Evolutionary conservation across 805 yeast genomes (phyloP).

Genomic region (Candida ficus): DNA sequence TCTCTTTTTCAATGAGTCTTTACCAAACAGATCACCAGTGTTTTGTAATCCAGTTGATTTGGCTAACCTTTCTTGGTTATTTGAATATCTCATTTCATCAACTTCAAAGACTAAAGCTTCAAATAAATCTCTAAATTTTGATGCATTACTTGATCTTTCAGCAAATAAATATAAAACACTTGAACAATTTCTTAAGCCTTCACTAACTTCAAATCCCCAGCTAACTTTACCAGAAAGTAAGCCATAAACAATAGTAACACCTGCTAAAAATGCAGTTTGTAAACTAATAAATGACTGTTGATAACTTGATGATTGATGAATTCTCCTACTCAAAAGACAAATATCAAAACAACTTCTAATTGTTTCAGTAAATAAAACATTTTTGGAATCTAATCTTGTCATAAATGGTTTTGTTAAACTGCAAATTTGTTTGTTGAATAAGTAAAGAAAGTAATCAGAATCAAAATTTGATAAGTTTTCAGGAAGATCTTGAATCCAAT

Average conservation of each 20-base stretch:
- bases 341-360: slow-evolving; percentile 4
- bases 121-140: slow-evolving; percentile 2
- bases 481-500: neutral
- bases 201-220: slow-evolving; percentile 5
- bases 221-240: neutral
- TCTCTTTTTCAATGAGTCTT: neutral
- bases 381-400: slow-evolving; percentile 1
- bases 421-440: slow-evolving; percentile 5
- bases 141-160: slow-evolving; percentile 1
- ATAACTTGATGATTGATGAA: slow-evolving; percentile 2
- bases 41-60: neutral
- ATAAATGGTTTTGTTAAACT: slow-evolving; percentile 2
- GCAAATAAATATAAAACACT: slow-evolving; percentile 3
- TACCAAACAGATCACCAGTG: neutral
- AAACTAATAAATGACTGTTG: slow-evolving; percentile 3
- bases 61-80: neutral
- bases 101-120: slow-evolving; percentile 4
- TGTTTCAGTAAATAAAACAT: slow-evolving; percentile 1
- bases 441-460: slow-evolving; percentile 1
- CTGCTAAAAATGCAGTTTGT: slow-evolving; percentile 3
- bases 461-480: slow-evolving; percentile 2
- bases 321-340: slow-evolving; percentile 3
- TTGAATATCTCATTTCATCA: slow-evolving; percentile 1
- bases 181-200: slow-evolving; percentile 4
- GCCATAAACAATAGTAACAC: slow-evolving; percentile 2